Evolutionary conservation across 2,329 filamentous ascomycete genomes (phyloP).

Genomic region (Trichoderma sp.): DNA sequence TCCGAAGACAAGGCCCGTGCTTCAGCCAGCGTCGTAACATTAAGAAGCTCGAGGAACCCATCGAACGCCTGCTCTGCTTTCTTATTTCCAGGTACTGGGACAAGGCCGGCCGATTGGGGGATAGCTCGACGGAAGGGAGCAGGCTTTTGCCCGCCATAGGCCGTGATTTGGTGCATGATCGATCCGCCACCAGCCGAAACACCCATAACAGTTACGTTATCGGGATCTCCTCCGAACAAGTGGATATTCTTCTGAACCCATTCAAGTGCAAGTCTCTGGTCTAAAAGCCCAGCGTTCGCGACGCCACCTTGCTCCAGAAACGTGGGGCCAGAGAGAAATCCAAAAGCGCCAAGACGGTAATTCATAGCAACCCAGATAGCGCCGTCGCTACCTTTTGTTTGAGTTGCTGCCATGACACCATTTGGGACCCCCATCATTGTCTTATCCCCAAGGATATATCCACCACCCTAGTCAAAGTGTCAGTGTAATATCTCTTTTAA

Average conservation of each 20-base stretch:
- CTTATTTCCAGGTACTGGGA: constrained; percentile 12
- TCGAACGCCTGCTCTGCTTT: constrained; percentile 6
- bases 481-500: neutral
- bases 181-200: constrained; percentile 22
- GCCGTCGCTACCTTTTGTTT: neutral
- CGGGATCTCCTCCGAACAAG: constrained; percentile 34
- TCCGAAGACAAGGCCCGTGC: constrained; percentile 4
- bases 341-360: constrained; percentile 16
- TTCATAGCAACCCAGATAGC: constrained; percentile 17
- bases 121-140: constrained; percentile 22
- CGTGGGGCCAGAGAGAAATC: constrained; percentile 18
- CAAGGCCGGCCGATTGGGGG: constrained; percentile 6
- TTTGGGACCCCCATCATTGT: neutral
- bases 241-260: constrained; percentile 24
- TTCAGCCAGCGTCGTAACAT: constrained; percentile 13
- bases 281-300: constrained; percentile 28
- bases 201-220: constrained; percentile 61
- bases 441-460: constrained; percentile 17
- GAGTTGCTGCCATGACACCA: constrained; percentile 9
- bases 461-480: neutral
- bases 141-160: constrained; percentile 15
- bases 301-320: neutral
- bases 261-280: constrained; percentile 41
- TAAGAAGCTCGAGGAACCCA: constrained; percentile 10
- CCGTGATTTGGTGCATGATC: constrained; percentile 23